These are phyloP conservation scores for Cytospora leucostoma DNA, from an alignment of 2,329 filamentous ascomycete species.

Conservation along the genomic window DNA sequence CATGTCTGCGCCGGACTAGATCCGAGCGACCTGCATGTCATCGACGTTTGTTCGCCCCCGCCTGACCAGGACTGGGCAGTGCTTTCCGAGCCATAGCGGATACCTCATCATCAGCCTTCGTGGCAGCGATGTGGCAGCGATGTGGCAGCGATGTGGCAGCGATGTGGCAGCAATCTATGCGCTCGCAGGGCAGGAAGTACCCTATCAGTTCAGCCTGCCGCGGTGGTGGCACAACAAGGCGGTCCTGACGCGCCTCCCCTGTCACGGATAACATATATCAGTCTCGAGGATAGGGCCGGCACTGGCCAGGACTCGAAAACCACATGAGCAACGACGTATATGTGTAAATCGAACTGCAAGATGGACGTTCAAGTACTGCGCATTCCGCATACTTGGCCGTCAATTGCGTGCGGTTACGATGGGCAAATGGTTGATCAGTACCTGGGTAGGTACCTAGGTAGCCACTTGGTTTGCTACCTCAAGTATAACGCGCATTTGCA, in stretches of 20 bases:
- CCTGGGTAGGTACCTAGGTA: neutral
- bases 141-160: no score
- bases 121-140: neutral
- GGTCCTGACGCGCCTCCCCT: conserved; percentile 8
- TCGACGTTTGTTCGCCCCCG: neutral
- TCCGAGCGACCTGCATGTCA: neutral
- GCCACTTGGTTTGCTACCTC: neutral
- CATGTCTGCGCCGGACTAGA: conserved; percentile 1
- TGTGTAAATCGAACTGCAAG: neutral
- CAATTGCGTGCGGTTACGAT: neutral
- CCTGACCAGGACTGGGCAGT: neutral
- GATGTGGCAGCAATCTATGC: neutral
- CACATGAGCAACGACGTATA: neutral
- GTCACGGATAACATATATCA: neutral
- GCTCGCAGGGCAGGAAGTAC: neutral
- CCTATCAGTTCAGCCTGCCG: neutral
- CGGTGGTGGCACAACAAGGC: neutral
- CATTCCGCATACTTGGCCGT: neutral
- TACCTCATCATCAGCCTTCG: neutral
- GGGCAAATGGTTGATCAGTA: neutral
- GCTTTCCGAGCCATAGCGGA: neutral
- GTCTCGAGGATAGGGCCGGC: neutral
- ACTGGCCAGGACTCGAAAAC: neutral
- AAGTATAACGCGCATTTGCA: neutral
- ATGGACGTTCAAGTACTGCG: neutral